A percentile compares a stretch with the other conserved stretches of the same genome.
phyloP scores from a whole-genome alignment of 345 rosid species.

The Psidium friedrichsthalianum region DNA sequence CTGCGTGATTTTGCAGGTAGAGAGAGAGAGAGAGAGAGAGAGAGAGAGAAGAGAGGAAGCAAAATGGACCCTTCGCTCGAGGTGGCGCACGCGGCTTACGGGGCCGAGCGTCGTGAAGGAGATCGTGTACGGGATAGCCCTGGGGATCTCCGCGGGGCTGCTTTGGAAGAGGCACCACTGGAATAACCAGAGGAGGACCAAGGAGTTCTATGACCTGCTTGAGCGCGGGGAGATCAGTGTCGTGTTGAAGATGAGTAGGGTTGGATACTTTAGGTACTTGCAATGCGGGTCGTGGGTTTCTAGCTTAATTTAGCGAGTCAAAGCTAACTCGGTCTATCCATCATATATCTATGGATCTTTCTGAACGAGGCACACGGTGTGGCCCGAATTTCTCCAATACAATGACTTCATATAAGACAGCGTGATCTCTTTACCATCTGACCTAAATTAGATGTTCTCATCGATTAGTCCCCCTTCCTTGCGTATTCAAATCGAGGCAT shows the following conservation, averaged over 20 bases:
- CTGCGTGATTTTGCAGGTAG: neutral
- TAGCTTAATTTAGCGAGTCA: neutral
- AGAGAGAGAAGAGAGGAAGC: neutral
- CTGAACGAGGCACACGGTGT: neutral
- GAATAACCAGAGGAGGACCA: conserved; percentile 23
- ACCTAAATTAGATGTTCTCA: neutral
- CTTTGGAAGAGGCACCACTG: conserved; percentile 35
- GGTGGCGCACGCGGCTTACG: conserved; percentile 12
- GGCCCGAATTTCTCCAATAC: no score
- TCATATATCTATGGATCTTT: no score
- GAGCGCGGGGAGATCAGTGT: conserved; percentile 23
- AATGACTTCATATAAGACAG: no score
- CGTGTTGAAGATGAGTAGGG: conserved; percentile 13
- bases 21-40: no score
- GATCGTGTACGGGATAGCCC: conserved; percentile 13
- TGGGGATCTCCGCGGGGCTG: conserved; percentile 13
- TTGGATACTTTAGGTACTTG: no score
- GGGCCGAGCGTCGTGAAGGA: conserved; percentile 27
- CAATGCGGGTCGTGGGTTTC: neutral
- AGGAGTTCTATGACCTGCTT: conserved; percentile 23
- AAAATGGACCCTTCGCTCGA: conserved; percentile 10
- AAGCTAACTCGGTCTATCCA: accelerated
- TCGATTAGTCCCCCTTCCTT: no score
- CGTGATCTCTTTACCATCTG: no score
- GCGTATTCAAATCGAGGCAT: no score